Percentiles rank a stretch among this genome's conserved stretches.
Conservation (phyloP, 441 rosid species). For the Pelargonium citronellum region DNA sequence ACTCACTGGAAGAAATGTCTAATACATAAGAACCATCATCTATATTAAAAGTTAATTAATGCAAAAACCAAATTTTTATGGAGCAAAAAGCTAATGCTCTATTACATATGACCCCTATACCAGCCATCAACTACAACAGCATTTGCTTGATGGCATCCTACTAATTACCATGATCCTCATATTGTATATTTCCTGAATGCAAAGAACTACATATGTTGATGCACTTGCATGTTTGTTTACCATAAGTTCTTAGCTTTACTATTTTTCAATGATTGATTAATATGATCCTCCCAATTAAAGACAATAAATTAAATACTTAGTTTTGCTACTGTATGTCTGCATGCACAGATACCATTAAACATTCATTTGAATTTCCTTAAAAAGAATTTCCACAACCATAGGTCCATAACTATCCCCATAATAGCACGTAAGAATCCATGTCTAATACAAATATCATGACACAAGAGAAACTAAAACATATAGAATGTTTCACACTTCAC, state of each 20-base stretch:
- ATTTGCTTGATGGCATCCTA: not conserved
- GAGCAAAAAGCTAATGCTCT: not conserved
- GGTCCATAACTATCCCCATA: not conserved
- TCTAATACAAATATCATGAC: not conserved
- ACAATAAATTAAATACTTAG: not conserved
- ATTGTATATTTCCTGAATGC: no score
- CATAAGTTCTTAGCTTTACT: no score
- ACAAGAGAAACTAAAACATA: not conserved
- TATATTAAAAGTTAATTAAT: not conserved
- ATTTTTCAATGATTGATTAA: no score
- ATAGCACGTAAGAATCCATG: not conserved
- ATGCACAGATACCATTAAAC: not conserved
- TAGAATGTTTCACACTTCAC: not conserved
- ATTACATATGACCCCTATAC: not conserved
- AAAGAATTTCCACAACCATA: slow-evolving; percentile 1
- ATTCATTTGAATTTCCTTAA: not conserved
- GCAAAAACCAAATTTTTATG: not conserved
- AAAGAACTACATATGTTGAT: no score
- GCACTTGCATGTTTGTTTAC: no score
- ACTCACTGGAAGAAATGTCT: slow-evolving; percentile 35
- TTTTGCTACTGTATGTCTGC: not conserved
- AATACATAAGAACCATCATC: not conserved
- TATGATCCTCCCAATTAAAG: not conserved
- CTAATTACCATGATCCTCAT: slow-evolving; percentile 2
- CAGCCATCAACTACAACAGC: not conserved